Percentiles rank a stretch among this genome's conserved stretches.
phyloP scores from a whole-genome alignment of 23 red algal species.

The Cyanidiococcus yangmingshanensis region DNA sequence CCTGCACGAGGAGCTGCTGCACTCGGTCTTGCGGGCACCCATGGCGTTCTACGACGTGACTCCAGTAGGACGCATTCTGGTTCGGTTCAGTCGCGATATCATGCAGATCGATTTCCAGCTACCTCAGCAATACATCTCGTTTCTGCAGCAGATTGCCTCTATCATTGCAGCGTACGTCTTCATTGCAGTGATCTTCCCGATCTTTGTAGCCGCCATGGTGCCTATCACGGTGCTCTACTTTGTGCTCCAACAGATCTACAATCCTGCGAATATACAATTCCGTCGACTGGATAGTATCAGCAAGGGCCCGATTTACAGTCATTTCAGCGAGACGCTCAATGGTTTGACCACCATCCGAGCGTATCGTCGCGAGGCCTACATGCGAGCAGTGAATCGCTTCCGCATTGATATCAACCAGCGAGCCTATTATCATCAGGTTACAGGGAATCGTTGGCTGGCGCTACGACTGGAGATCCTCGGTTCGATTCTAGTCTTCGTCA shows the following conservation, averaged over 20 bases:
- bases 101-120: constrained; percentile 47
- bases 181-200: constrained; percentile 63
- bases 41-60: constrained; percentile 90
- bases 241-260: constrained; percentile 54
- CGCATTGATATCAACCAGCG: constrained; percentile 63
- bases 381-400: constrained; percentile 8
- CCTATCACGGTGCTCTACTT: constrained; percentile 60
- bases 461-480: constrained; percentile 67
- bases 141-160: constrained; percentile 38
- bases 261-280: constrained; percentile 59
- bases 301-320: constrained; percentile 79
- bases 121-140: constrained; percentile 54
- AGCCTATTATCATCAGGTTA: constrained; percentile 55
- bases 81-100: constrained; percentile 70
- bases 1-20: constrained; percentile 50
- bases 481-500: constrained; percentile 55
- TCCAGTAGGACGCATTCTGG: constrained; percentile 87
- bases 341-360: constrained; percentile 84
- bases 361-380: constrained; percentile 32
- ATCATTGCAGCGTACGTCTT: constrained; percentile 65
- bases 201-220: constrained; percentile 50
- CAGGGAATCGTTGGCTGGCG: constrained; percentile 64
- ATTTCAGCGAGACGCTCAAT: constrained; percentile 91
- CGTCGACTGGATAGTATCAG: constrained; percentile 85
- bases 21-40: constrained; percentile 62